These are phyloP conservation scores for Prunus kanzakura DNA, from an alignment of 306 rosid genomes.

Conservation along the genomic window DNA sequence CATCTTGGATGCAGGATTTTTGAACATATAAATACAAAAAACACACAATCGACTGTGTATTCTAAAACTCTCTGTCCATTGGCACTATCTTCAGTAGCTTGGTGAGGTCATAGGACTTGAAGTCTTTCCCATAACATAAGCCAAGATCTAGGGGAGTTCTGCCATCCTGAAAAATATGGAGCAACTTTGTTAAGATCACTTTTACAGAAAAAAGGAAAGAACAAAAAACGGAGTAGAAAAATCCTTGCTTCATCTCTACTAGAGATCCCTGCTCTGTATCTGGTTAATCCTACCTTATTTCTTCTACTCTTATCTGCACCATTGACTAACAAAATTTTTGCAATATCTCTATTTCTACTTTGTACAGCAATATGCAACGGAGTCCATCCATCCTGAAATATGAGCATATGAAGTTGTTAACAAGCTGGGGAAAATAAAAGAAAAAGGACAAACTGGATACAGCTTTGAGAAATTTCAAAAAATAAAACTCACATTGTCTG, in stretches of 20 bases:
- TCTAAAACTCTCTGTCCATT: constrained; percentile 34
- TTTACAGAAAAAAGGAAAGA: not conserved
- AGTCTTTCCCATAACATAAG: constrained; percentile 82
- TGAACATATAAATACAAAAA: not conserved
- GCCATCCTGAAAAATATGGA: constrained; percentile 69
- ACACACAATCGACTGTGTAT: constrained; percentile 12
- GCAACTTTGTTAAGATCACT: constrained; percentile 5
- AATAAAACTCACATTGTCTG: constrained; percentile 60
- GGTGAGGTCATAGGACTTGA: constrained; percentile 83
- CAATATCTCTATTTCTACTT: constrained; percentile 79
- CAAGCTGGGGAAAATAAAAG: not conserved
- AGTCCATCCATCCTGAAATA: constrained; percentile 88
- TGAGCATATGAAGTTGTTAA: not conserved
- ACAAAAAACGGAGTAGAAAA: not conserved
- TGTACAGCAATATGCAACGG: constrained; percentile 88
- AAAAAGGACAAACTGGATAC: not conserved
- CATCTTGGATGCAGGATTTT: constrained; percentile 17
- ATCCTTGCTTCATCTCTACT: not conserved
- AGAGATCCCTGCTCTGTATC: not conserved
- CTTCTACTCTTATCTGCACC: constrained; percentile 76
- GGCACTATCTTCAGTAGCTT: constrained; percentile 61
- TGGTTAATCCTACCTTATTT: constrained; percentile 57
- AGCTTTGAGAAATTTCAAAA: constrained; percentile 5
- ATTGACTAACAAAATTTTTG: constrained; percentile 69
- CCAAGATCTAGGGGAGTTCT: constrained; percentile 73